Evolutionary conservation across 129 eudicot species (phyloP).

Genomic region (Chrysanthemum makinoi): DNA sequence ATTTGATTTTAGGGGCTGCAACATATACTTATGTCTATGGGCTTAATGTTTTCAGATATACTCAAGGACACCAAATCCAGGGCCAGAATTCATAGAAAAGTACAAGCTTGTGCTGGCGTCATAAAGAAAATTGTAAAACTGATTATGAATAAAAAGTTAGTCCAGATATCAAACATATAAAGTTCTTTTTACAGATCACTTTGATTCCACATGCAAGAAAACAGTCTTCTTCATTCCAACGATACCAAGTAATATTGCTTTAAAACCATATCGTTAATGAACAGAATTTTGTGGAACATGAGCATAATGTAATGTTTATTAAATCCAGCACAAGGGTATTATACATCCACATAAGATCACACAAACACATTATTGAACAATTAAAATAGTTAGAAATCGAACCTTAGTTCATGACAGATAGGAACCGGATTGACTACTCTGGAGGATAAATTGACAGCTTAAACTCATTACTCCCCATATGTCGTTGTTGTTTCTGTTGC

Average conservation of each 20-base stretch:
- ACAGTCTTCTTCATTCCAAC: no score
- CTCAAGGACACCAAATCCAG: conserved; percentile 91
- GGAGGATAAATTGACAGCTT: conserved; percentile 38
- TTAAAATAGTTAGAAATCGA: no score
- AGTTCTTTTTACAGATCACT: no score
- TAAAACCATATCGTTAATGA: no score
- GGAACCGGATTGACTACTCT: neutral
- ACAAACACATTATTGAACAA: neutral
- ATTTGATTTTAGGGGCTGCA: neutral
- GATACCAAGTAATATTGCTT: no score
- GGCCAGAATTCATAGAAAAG: conserved; percentile 74
- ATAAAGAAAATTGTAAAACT: no score
- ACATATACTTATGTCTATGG: conserved; percentile 2
- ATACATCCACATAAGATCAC: neutral
- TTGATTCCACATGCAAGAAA: no score
- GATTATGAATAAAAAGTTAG: no score
- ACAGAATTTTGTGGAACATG: no score
- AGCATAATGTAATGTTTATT: no score
- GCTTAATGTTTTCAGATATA: conserved; percentile 36
- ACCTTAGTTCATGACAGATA: neutral
- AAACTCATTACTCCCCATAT: conserved; percentile 24
- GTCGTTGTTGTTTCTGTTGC: conserved; percentile 23
- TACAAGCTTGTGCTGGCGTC: conserved; percentile 59
- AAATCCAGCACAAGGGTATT: no score
- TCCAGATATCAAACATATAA: no score